Base-by-base conservation (phyloP, 1,139 yeast genomes). In the Debaryomyces fabryi region DNA sequence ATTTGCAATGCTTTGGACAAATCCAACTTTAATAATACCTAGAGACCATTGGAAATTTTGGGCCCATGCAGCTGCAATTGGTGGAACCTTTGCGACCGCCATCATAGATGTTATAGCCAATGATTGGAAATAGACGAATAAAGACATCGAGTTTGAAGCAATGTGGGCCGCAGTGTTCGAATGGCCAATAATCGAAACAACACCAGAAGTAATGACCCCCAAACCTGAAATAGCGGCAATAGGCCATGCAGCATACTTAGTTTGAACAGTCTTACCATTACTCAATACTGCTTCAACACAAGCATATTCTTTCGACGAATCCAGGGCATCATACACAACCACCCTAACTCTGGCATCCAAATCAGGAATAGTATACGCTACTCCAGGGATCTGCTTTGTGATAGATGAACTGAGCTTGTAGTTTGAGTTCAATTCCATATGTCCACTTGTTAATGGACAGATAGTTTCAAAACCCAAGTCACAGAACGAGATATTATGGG, bases 31-130 rank as follows among this genome's bases (percentile, higher is more conserved):
- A 58, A 95, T 89, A 54, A 93, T 84, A 48, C 99, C 99, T 78
- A 93, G 79, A 5, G 97, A 85, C 99, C 99, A 93, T 71, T 85
- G 85, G 74, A 93, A 93, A 72, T 93, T 93, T 67, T 93, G 97
- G 33, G 96, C 86, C 99, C 99, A 93, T 3, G 98, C 95, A 2
- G 97, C 93, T 8, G 98, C 98, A 55, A 93, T 90, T 5, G 99
- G 99, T 7, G 99, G 99, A 23, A 90, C 88, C 52, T 84, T 78
- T 18, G 91, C 82, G 35, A 93, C 98, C 44, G 96, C 97, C 93
- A 92, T 87, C 97, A 93, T 91, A 24, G 96, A 82, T 21, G 95
- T 87, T 55, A 93, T 86, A 27, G 98, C 97, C 58, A 93, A 79
- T 49, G 90, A 83, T 72, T 93, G 99, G 80, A 93, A 93, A 70